Percentiles rank a stretch among this genome's conserved stretches.
These are phyloP conservation scores for Gilbertella persicaria DNA, from an alignment of 371 early-diverging fungal genomes.

Conservation along the genomic window DNA sequence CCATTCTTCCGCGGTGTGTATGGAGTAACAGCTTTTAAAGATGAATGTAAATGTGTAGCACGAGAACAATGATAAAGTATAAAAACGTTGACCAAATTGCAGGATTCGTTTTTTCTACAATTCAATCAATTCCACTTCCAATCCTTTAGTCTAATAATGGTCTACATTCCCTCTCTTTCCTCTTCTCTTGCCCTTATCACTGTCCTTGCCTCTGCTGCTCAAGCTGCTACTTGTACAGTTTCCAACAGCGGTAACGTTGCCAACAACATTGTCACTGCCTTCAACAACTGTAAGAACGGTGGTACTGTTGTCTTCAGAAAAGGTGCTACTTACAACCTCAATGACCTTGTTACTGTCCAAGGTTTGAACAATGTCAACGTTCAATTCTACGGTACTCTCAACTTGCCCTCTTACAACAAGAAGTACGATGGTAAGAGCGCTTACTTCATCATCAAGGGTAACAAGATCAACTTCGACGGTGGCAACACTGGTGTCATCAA, in stretches of 20 bases:
- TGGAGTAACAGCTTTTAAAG: too few relatives aligned
- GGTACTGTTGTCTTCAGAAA: slow-evolving; percentile 33
- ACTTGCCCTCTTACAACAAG: slow-evolving; percentile 25
- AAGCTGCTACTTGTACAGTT: too few relatives aligned
- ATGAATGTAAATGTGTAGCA: too few relatives aligned
- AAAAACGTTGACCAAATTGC: too few relatives aligned
- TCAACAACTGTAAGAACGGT: slow-evolving; percentile 31
- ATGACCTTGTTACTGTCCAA: slow-evolving; percentile 17
- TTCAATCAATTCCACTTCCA: slow-evolving; percentile 6
- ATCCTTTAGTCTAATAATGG: slow-evolving; percentile 1
- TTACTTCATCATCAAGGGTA: slow-evolving; percentile 30
- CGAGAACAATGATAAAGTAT: too few relatives aligned
- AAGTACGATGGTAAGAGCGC: slow-evolving; percentile 27
- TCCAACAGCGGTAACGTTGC: slow-evolving; percentile 29
- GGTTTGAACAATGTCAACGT: slow-evolving; percentile 29
- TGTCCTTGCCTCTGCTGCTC: too few relatives aligned
- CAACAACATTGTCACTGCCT: slow-evolving; percentile 26
- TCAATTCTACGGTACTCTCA: slow-evolving; percentile 29
- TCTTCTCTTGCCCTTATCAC: slow-evolving; percentile 5
- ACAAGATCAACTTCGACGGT: slow-evolving; percentile 26
- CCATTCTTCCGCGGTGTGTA: too few relatives aligned
- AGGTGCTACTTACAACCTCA: slow-evolving; percentile 30
- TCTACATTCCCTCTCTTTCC: slow-evolving; percentile 1
- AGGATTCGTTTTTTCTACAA: too few relatives aligned
- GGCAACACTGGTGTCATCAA: slow-evolving; percentile 21